These are phyloP conservation scores for Amorphotheca resinae DNA, from an alignment of 495 filamentous ascomycete species.

Conservation along the genomic window DNA sequence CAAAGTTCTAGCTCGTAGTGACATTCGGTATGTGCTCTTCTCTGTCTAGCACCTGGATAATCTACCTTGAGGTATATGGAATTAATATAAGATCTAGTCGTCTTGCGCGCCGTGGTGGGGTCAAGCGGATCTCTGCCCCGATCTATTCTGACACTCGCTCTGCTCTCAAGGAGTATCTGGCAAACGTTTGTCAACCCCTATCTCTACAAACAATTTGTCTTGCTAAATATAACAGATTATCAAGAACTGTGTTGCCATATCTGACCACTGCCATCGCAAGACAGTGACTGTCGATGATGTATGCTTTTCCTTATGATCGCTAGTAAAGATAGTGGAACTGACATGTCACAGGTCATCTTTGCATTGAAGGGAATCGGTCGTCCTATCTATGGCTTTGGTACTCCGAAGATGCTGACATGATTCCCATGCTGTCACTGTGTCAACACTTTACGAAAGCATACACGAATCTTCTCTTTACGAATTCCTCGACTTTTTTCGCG, in stretches of 20 bases:
- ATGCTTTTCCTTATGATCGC: conserved; percentile 15
- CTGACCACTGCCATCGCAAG: conserved; percentile 36
- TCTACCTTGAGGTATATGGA: not conserved
- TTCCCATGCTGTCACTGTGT: too few species aligned
- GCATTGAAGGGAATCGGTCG: conserved; percentile 36
- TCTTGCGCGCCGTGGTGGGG: conserved; percentile 65
- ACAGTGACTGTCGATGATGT: conserved; percentile 56
- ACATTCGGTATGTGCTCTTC: not conserved
- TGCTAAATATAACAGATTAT: conserved; percentile 33
- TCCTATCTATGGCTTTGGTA: conserved; percentile 39
- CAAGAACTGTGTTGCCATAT: conserved; percentile 34
- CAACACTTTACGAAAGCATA: too few species aligned
- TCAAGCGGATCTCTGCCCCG: conserved; percentile 52
- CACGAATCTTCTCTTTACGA: too few species aligned
- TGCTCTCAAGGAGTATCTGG: conserved; percentile 39
- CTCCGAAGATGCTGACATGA: too few species aligned
- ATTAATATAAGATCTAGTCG: conserved; percentile 47
- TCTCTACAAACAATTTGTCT: not conserved
- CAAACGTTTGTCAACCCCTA: conserved; percentile 31
- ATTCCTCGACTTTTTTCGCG: too few species aligned
- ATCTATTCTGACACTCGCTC: conserved; percentile 63
- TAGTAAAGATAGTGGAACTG: not conserved
- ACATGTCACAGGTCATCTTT: conserved; percentile 42
- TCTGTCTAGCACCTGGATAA: not conserved
- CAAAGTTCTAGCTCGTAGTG: not conserved